Evolutionary conservation across 768 basidiomycete species (phyloP).

Genomic region (Kwoniella botswanensis): DNA sequence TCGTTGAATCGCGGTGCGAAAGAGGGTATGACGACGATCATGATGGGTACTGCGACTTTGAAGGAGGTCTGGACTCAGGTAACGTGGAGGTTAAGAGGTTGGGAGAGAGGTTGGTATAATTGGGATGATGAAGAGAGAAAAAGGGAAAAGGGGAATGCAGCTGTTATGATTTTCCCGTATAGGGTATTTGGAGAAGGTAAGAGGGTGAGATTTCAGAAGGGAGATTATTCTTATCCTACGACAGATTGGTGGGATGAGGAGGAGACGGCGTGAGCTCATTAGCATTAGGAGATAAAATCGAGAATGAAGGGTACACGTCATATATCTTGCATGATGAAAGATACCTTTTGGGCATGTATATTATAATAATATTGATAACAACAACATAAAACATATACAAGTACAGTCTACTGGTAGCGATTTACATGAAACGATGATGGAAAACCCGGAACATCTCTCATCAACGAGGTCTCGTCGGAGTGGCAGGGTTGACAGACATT

Average conservation of each 20-base stretch:
- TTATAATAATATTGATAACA: neutral
- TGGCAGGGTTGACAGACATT: neutral
- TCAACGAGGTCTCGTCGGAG: too few species aligned
- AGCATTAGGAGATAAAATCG: too few species aligned
- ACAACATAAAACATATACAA: neutral
- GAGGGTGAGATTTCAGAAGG: constrained; percentile 44
- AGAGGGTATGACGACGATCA: constrained; percentile 49
- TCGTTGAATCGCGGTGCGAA: constrained; percentile 29
- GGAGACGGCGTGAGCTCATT: too few species aligned
- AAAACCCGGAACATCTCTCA: too few species aligned
- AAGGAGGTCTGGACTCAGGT: constrained; percentile 38
- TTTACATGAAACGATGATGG: neutral
- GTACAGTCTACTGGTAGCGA: neutral
- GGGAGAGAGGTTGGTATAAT: constrained; percentile 41
- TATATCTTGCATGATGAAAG: constrained; percentile 2
- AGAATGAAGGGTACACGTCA: neutral
- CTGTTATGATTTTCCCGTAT: constrained; percentile 48
- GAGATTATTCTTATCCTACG: constrained; percentile 49
- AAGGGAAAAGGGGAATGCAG: constrained; percentile 18
- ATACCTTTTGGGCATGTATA: neutral
- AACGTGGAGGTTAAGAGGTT: constrained; percentile 41
- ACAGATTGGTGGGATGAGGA: constrained; percentile 11
- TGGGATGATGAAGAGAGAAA: constrained; percentile 9
- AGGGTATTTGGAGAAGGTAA: constrained; percentile 47
- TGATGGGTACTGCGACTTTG: constrained; percentile 46